These are phyloP conservation scores for Mucor lusitanicus DNA, from an alignment of 371 early-diverging fungal species.

Conservation along the genomic window DNA sequence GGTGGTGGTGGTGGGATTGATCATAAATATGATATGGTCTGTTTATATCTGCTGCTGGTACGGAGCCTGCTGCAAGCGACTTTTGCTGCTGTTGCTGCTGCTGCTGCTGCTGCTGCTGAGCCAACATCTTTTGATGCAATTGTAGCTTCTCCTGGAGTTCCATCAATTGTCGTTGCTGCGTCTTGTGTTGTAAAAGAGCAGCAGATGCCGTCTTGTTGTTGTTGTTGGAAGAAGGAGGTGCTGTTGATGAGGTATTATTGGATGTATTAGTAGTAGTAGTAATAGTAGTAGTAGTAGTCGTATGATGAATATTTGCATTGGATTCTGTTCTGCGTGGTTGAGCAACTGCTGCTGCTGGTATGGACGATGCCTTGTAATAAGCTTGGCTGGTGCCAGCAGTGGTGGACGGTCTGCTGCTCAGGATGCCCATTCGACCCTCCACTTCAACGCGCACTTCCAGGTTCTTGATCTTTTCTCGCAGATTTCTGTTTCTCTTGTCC, in stretches of 20 bases:
- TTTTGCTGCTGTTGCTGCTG: background rate
- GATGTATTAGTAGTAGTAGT: background rate
- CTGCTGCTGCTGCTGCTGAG: conserved; percentile 18
- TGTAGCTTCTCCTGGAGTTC: conserved; percentile 43
- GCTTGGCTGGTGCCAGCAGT: background rate
- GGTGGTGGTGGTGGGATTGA: background rate
- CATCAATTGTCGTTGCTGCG: conserved; percentile 43
- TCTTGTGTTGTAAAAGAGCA: conserved; percentile 48
- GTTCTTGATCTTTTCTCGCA: conserved; percentile 56
- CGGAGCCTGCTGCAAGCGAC: background rate
- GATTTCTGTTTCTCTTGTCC: conserved; percentile 48
- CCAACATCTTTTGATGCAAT: conserved; percentile 37
- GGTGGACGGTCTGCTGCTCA: background rate
- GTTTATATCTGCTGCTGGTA: background rate
- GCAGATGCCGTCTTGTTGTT: conserved; percentile 20
- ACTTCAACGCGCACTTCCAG: conserved; percentile 57
- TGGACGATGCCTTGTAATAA: background rate
- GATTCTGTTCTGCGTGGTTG: background rate
- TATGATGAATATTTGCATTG: background rate
- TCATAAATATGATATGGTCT: background rate
- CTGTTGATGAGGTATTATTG: background rate
- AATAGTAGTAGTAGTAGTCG: background rate
- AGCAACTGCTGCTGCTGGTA: background rate
- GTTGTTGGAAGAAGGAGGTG: background rate
- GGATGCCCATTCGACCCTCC: conserved; percentile 20